These are phyloP conservation scores for Plasmodium sp. DNA, from an alignment of 169 alveolate genomes.

Conservation along the genomic window DNA sequence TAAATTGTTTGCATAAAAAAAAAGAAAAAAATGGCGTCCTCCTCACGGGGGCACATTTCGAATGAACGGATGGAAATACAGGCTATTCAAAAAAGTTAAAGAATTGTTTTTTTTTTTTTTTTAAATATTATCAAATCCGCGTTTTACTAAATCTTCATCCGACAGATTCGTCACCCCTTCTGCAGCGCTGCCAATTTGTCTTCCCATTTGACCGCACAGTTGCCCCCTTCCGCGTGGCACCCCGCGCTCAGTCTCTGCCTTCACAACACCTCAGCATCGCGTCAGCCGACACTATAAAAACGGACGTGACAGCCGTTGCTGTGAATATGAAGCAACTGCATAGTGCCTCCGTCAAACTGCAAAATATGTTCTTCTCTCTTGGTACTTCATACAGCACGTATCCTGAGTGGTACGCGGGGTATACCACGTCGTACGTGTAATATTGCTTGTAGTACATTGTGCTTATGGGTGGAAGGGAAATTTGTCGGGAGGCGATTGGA, in stretches of 20 bases:
- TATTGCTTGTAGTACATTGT: constrained; percentile 57
- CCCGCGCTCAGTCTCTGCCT: background rate
- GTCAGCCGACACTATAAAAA: constrained; percentile 31
- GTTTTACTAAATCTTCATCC: background rate
- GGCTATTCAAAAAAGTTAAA: background rate
- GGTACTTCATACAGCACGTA: constrained; percentile 51
- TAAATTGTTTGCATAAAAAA: background rate
- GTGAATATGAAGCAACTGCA: constrained; percentile 27
- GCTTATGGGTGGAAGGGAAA: background rate
- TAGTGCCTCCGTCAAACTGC: constrained; percentile 56
- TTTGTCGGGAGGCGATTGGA: background rate
- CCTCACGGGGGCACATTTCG: background rate
- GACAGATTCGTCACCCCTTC: background rate
- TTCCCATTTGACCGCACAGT: background rate
- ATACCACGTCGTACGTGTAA: constrained; percentile 35
- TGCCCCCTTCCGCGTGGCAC: background rate
- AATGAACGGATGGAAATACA: background rate
- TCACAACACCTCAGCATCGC: constrained; percentile 50
- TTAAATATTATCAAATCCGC: background rate
- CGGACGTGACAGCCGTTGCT: constrained; percentile 16
- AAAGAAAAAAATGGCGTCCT: background rate
- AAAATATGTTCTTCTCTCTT: constrained; percentile 8
- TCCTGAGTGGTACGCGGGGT: constrained; percentile 30
- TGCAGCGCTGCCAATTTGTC: background rate
- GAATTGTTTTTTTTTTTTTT: background rate